Base-by-base conservation (phyloP, 805 yeast genomes). In the Candida coleopterorum region DNA sequence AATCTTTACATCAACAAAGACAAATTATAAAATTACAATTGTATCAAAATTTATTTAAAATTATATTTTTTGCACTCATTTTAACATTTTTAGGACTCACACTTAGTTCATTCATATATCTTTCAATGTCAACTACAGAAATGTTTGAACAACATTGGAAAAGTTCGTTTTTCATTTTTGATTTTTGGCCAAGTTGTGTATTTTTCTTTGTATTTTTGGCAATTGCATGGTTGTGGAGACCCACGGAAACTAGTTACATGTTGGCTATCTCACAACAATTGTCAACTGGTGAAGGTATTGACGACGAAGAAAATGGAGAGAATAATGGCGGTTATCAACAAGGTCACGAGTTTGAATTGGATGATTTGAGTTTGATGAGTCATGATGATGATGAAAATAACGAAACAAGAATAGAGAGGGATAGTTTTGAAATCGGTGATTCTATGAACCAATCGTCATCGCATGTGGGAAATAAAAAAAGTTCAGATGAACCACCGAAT, bases 211-310 rank as follows among this genome's bases (percentile, higher is more conserved):
- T 89, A 25, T 89, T 93, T 57, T 74, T 82, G 50, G 76, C 88
- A 8, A 72, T 93, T 45, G 85, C 96, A 4, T 77, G 88, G 67
- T 75, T 93, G 44, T 93, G 98, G 98, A 81, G 98, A 60, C 99
- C 99, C 37, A 90, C 97, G 0, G 93, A 84, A 48, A 87, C 95
- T 27, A 88, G 96, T 40, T 85, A 89, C 52, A 81, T 94, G 77
- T 75, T 93, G 53, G 97, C 97, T 9, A 89, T 89, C 44, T 85
- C 96, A 2, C 86, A 87, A 36, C 97, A 93, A 63, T 69, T 93
- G 30, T 93, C 96, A 46, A 83, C 84, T 7, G 93, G 81, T 41
- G 85, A 82, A 43, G 29, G 25, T 4, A 27, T 39, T 9, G 15
- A 31, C 21, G 42, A 39, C 10, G 61, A 55, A 1, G 73, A 71